Percentiles rank a stretch among this genome's conserved stretches.
These are phyloP conservation scores for Leccinum disarticulatum DNA, from an alignment of 768 basidiomycete genomes.

Conservation along the genomic window DNA sequence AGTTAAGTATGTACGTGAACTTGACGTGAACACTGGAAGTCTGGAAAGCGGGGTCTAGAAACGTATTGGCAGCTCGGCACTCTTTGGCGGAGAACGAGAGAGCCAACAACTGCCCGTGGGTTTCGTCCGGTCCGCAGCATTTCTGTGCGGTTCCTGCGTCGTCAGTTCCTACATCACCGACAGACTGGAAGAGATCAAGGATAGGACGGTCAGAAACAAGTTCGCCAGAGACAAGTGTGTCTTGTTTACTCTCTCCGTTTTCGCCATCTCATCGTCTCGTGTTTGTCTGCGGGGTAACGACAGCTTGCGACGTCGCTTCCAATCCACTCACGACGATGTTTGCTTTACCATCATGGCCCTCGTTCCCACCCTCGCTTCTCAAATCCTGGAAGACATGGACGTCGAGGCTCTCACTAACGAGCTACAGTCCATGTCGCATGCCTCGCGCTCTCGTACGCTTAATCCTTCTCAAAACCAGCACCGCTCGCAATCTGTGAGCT, in stretches of 20 bases:
- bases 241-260: not conserved
- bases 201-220: conserved; percentile 57
- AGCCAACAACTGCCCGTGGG: too few relatives aligned
- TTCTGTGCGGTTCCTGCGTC: conserved; percentile 63
- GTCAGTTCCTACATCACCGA: conserved; percentile 58
- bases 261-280: conserved; percentile 4
- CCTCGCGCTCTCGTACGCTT: conserved; percentile 24
- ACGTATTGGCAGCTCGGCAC: too few relatives aligned
- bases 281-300: not conserved
- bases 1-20: too few relatives aligned
- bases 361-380: conserved; percentile 62
- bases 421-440: conserved; percentile 45
- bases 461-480: conserved; percentile 11
- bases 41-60: too few relatives aligned
- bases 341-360: conserved; percentile 74
- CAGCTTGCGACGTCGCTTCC: conserved; percentile 72
- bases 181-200: conserved; percentile 65
- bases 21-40: too few relatives aligned
- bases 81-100: too few relatives aligned
- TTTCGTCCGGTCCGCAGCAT: conserved; percentile 48
- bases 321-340: conserved; percentile 73
- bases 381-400: conserved; percentile 71
- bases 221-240: conserved; percentile 58
- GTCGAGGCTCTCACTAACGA: conserved; percentile 69
- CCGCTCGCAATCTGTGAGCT: conserved; percentile 36